Evolutionary conservation across 2,329 filamentous ascomycete genomes (phyloP).

Genomic region (Penicillium sp.): DNA sequence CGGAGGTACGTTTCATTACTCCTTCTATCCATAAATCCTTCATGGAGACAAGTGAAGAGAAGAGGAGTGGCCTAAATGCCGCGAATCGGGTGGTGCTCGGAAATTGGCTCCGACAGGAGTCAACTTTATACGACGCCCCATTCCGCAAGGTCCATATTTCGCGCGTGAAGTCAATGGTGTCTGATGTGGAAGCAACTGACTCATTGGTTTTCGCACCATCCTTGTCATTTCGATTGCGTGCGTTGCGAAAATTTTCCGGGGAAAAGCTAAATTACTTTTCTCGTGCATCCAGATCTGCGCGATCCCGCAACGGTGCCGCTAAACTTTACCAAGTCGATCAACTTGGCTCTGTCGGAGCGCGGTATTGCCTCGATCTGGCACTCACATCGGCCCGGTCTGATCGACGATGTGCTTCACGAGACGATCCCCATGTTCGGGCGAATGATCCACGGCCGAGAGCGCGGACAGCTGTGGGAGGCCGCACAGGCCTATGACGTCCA

Average conservation of each 20-base stretch:
- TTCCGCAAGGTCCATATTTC: constrained; percentile 12
- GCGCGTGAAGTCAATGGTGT: neutral
- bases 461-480: constrained; percentile 69
- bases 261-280: constrained; percentile 13
- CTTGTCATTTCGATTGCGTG: constrained; percentile 3
- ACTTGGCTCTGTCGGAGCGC: constrained; percentile 87
- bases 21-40: neutral
- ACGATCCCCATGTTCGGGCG: constrained; percentile 93
- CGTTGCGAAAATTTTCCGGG: constrained; percentile 15
- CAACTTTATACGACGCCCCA: constrained; percentile 4
- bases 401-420: constrained; percentile 70
- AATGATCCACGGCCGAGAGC: constrained; percentile 81
- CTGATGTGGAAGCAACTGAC: neutral
- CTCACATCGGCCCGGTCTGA: constrained; percentile 63
- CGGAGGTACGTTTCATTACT: constrained; percentile 62
- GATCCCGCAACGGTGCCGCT: constrained; percentile 78
- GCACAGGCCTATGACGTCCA: constrained; percentile 89
- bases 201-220: neutral
- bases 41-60: neutral
- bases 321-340: constrained; percentile 99
- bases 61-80: neutral
- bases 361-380: constrained; percentile 84
- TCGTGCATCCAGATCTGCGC: constrained; percentile 68
- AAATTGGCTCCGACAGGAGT: neutral
- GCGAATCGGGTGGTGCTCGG: neutral